phyloP scores from a whole-genome alignment of 164 flowering plant species.

The Pachysandra terminalis region DNA sequence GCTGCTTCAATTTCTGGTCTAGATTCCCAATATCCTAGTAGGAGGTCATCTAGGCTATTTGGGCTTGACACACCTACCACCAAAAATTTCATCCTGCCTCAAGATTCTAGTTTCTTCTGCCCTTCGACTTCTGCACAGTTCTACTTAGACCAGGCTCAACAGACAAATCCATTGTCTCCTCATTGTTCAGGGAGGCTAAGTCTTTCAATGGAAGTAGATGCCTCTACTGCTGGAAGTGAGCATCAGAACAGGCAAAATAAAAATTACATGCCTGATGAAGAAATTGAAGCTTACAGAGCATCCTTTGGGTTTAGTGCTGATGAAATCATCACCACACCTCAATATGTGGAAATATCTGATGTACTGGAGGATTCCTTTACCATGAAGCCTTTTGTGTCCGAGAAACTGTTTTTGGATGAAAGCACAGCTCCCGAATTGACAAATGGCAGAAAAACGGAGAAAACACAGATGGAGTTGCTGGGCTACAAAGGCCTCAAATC shows the following conservation, averaged over 20 bases:
- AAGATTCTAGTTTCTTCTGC: slow-evolving; percentile 69
- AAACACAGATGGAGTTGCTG: slow-evolving; percentile 13
- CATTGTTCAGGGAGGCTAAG: slow-evolving; percentile 62
- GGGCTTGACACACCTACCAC: slow-evolving; percentile 20
- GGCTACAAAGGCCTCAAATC: slow-evolving; percentile 19
- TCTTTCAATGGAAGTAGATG: slow-evolving; percentile 59
- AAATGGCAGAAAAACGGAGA: slow-evolving; percentile 9
- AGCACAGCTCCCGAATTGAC: slow-evolving; percentile 11
- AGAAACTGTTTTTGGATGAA: slow-evolving; percentile 26
- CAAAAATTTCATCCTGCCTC: slow-evolving; percentile 26
- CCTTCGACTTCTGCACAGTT: slow-evolving; percentile 74
- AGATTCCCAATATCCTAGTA: slow-evolving; percentile 32
- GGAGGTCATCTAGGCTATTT: slow-evolving; percentile 34
- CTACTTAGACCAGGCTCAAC: slow-evolving; percentile 45
- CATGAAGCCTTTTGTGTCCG: slow-evolving; percentile 33
- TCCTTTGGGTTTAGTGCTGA: slow-evolving; percentile 83
- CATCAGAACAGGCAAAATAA: slow-evolving; percentile 44
- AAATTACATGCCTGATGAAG: slow-evolving; percentile 58
- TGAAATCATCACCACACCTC: slow-evolving; percentile 52
- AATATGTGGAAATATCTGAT: slow-evolving; percentile 60
- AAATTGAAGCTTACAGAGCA: slow-evolving; percentile 69
- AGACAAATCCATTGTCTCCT: slow-evolving; percentile 35
- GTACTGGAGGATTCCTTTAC: slow-evolving; percentile 51
- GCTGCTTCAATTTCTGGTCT: slow-evolving; percentile 25
- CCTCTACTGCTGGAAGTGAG: slow-evolving; percentile 38